A percentile compares a stretch with the other conserved stretches of the same genome.
Conservation (phyloP, 2,329 filamentous ascomycete species). For the Diplodia mutila region DNA sequence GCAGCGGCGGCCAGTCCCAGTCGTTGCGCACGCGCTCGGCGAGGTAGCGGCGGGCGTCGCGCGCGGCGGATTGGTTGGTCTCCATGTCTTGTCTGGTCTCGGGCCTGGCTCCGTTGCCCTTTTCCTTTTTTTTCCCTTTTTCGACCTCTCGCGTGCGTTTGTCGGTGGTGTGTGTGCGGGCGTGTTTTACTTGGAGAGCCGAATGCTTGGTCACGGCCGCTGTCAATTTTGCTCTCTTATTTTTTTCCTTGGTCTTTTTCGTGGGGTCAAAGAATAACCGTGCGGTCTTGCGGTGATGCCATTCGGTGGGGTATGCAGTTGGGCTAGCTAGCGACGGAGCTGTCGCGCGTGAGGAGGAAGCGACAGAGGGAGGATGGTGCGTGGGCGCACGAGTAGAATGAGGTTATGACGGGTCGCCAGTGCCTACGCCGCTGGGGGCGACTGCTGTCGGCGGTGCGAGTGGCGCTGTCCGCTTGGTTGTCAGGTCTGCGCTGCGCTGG, state of each 20-base stretch:
- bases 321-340: background rate
- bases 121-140: background rate
- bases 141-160: too few relatives aligned
- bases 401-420: background rate
- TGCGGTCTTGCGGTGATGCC: background rate
- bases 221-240: background rate
- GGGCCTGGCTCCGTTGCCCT: background rate
- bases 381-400: background rate
- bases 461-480: background rate
- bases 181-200: background rate
- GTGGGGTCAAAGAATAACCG: conserved; percentile 1
- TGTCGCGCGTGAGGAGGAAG: background rate
- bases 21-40: conserved; percentile 49
- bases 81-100: background rate
- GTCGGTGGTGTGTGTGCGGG: too few relatives aligned
- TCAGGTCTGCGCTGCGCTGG: background rate
- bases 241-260: background rate
- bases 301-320: background rate
- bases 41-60: conserved; percentile 48
- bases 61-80: conserved; percentile 46
- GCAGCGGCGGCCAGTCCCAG: conserved; percentile 47
- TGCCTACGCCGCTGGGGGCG: background rate
- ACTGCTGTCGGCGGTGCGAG: background rate
- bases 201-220: background rate
- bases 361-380: background rate